Conservation (phyloP, 1,284 basidiomycete species). For the Bondarzewia mesenterica region DNA sequence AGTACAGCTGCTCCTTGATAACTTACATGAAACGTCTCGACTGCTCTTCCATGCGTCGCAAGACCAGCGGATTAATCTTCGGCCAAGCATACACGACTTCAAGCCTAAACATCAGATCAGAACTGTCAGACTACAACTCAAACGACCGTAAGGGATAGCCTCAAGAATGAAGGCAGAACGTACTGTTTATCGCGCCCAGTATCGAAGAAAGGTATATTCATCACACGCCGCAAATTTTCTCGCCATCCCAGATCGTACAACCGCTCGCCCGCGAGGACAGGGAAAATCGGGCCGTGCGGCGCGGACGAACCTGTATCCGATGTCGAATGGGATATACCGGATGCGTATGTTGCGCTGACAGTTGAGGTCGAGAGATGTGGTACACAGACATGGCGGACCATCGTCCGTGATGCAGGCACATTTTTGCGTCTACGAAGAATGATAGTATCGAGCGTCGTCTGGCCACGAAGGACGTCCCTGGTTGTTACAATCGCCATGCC, state of each 20-base stretch:
- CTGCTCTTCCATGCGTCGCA: conserved; percentile 13
- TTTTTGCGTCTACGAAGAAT: conserved; percentile 5
- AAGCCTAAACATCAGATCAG: not conserved
- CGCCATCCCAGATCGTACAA: conserved; percentile 35
- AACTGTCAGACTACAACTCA: conserved; percentile 3
- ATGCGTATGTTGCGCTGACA: too few species aligned
- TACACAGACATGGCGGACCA: not conserved
- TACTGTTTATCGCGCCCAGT: too few species aligned
- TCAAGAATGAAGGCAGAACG: too few species aligned
- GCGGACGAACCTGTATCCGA: too few species aligned
- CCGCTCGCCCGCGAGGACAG: conserved; percentile 23
- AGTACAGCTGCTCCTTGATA: too few species aligned
- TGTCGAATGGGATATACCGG: too few species aligned
- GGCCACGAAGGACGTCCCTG: conserved; percentile 23
- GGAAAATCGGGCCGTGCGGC: conserved; percentile 8
- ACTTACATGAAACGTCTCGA: too few species aligned
- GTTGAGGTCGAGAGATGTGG: not conserved
- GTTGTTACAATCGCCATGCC: conserved; percentile 21
- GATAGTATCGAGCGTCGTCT: conserved; percentile 26
- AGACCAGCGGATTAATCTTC: conserved; percentile 30
- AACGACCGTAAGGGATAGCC: too few species aligned
- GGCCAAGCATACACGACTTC: conserved; percentile 29
- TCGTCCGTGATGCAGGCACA: conserved; percentile 15
- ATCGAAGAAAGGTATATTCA: conserved; percentile 18
- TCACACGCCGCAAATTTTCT: conserved; percentile 25